Percentiles rank a stretch among this genome's conserved stretches.
These are phyloP conservation scores for Trichoderma harzianum DNA, from an alignment of 2,329 filamentous ascomycete species.

Conservation along the genomic window DNA sequence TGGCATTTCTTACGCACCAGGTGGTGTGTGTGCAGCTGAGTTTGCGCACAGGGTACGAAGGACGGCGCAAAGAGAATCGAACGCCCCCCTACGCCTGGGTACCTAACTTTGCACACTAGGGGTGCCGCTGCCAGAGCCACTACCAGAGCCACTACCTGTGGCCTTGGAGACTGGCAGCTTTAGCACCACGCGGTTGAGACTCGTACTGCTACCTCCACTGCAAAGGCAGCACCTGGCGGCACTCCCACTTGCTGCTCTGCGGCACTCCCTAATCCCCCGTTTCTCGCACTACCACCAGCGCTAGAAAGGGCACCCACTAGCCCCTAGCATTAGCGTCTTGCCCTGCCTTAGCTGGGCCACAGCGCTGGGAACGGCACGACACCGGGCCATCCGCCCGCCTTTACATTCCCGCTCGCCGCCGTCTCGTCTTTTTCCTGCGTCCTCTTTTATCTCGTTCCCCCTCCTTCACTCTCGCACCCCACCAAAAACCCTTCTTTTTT, in stretches of 20 bases:
- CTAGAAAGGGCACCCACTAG: slow-evolving; percentile 19
- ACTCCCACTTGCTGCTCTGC: background rate
- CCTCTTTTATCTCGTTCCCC: slow-evolving; percentile 17
- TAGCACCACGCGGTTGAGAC: background rate
- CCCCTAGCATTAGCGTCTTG: slow-evolving; percentile 19
- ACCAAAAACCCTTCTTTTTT: slow-evolving; percentile 14
- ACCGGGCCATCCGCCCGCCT: slow-evolving; percentile 37
- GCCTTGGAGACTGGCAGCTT: background rate
- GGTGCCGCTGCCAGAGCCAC: background rate
- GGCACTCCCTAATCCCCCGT: slow-evolving; percentile 8
- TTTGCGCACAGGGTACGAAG: slow-evolving; percentile 12
- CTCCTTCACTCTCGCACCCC: slow-evolving; percentile 21
- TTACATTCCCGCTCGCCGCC: slow-evolving; percentile 34
- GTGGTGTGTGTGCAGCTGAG: slow-evolving; percentile 10
- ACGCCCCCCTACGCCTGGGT: slow-evolving; percentile 4
- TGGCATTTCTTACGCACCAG: background rate
- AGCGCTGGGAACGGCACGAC: slow-evolving; percentile 39
- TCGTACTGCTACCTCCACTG: background rate
- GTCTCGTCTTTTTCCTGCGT: slow-evolving; percentile 17
- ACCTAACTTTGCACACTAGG: background rate
- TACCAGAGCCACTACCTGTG: background rate
- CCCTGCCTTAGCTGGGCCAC: slow-evolving; percentile 27
- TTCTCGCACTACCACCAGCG: slow-evolving; percentile 15
- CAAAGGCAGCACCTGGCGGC: too few species aligned
- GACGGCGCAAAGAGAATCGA: background rate